Base-by-base conservation (phyloP, 2,329 filamentous ascomycete genomes). In the Stagonosporopsis cucurbitacearum region DNA sequence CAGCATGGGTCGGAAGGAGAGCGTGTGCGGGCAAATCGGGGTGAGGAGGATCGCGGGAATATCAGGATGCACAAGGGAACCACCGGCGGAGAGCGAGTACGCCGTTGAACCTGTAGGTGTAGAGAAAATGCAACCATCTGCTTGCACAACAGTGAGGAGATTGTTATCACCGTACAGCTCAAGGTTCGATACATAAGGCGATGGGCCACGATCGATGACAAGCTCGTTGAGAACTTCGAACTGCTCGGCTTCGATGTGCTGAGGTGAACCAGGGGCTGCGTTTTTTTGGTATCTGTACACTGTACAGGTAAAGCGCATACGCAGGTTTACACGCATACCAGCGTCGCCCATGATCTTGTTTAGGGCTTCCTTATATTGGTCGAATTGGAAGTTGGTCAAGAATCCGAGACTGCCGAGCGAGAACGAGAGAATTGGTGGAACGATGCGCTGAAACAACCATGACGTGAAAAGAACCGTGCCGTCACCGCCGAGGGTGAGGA, bases 161-260 rank as follows among this genome's bases (percentile, higher is more conserved):
- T 96, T 92, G 71, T 96, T 90, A 72, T 99, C 95, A 60, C 93
- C 95, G 74, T 96, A 98, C 11, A 99, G 83, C 79, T 99, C 95
- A 35, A 99, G 83, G 77, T 96, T 96, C 39, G 94, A 98, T 56
- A 99, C 94, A 73, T 98, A 99, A 19, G 94, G 93, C 15, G 91
- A 96, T 69, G 95, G 95, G 61, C 95, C 95, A 57, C 95, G 91
- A 78, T 99, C 95, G 68, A 99, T 98, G 75, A 99, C 94, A 47
- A 99, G 87, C 79, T 99, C 95, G 77, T 99, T 99, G 62, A 99
- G 86, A 19, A 99, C 94, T 79, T 99, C 95, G 62, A 97, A 98
- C 69, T 96, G 93, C 79, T 98, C 94, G 40, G 89, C 91, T 76
- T 97, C 93, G 66, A 95, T 89, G 63, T 77, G 73, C 39, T 88